A percentile compares a stretch with the other conserved stretches of the same genome.
Conservation (phyloP, 2,329 filamentous ascomycete genomes). For the Myriosclerotinia curreyana region DNA sequence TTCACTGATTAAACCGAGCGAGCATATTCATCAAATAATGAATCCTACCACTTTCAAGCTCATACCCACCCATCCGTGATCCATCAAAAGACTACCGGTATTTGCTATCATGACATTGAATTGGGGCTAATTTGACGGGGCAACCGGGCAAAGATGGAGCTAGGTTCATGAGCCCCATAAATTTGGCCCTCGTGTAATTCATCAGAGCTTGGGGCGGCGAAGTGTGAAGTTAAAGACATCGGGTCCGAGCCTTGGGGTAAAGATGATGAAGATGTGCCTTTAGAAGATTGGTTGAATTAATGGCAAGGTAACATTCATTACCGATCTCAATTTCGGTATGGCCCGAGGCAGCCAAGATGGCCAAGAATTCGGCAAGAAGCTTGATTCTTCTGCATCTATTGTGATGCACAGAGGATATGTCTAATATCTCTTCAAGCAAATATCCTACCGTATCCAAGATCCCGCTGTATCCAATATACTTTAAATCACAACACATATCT, state of each 20-base stretch:
- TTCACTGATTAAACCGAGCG: not conserved
- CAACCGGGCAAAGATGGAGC: not conserved
- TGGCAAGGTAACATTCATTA: not conserved
- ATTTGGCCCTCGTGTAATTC: not conserved
- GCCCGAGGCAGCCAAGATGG: not conserved
- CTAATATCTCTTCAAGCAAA: not conserved
- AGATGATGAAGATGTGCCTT: not conserved
- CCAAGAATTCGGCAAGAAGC: slow-evolving; percentile 6
- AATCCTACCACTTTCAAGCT: not conserved
- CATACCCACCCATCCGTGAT: no score
- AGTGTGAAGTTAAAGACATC: not conserved
- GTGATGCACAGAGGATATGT: not conserved
- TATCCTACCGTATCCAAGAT: no score
- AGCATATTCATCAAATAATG: not conserved
- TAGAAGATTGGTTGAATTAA: no score
- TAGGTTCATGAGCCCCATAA: not conserved
- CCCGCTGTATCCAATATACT: not conserved
- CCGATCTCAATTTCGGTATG: not conserved
- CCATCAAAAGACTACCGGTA: not conserved
- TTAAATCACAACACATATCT: slow-evolving; percentile 31
- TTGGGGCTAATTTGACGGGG: slow-evolving; percentile 4
- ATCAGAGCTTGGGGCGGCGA: not conserved
- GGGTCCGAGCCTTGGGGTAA: no score
- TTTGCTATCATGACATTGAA: no score
- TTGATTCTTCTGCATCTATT: slow-evolving; percentile 5